Conservation (phyloP, 2,329 filamentous ascomycete species). For the Nothophaeocryptopus gaeumannii region DNA sequence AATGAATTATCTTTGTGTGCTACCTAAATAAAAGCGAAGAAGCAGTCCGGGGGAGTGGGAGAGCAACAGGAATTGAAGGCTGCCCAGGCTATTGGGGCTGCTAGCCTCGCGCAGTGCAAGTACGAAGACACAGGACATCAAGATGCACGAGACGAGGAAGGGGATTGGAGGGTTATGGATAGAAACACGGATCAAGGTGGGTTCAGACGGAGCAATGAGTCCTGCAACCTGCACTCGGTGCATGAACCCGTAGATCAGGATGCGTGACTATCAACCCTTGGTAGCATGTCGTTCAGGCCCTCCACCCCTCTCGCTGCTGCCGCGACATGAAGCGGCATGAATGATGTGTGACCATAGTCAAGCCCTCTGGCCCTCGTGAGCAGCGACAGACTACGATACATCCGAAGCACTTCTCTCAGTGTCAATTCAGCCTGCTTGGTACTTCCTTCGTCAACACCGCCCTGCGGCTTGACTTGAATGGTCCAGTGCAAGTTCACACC, state of each 20-base stretch:
- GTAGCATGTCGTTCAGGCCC: slow-evolving; percentile 48
- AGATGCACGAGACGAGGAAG: too few species aligned
- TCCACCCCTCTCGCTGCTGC: slow-evolving; percentile 67
- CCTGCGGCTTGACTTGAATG: slow-evolving; percentile 39
- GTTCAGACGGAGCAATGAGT: not conserved
- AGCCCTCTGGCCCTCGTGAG: slow-evolving; percentile 64
- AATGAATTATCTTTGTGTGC: too few species aligned
- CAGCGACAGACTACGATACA: slow-evolving; percentile 67
- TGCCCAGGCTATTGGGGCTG: too few species aligned
- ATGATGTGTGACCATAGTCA: slow-evolving; percentile 56
- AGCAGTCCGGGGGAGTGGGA: too few species aligned
- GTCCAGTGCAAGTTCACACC: slow-evolving; percentile 48
- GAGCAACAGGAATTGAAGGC: too few species aligned
- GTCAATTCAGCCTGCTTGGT: slow-evolving; percentile 55
- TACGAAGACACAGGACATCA: too few species aligned
- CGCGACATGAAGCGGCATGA: slow-evolving; percentile 74
- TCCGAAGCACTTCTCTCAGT: slow-evolving; percentile 66
- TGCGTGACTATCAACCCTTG: too few species aligned
- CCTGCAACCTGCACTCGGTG: not conserved
- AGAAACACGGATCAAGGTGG: too few species aligned
- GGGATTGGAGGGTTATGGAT: too few species aligned
- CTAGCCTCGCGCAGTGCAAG: too few species aligned
- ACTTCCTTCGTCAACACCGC: slow-evolving; percentile 35
- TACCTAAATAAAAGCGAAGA: too few species aligned
- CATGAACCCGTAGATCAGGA: too few species aligned